Base-by-base conservation (phyloP, 2,329 filamentous ascomycete species). In the Diaporthe australafricana region DNA sequence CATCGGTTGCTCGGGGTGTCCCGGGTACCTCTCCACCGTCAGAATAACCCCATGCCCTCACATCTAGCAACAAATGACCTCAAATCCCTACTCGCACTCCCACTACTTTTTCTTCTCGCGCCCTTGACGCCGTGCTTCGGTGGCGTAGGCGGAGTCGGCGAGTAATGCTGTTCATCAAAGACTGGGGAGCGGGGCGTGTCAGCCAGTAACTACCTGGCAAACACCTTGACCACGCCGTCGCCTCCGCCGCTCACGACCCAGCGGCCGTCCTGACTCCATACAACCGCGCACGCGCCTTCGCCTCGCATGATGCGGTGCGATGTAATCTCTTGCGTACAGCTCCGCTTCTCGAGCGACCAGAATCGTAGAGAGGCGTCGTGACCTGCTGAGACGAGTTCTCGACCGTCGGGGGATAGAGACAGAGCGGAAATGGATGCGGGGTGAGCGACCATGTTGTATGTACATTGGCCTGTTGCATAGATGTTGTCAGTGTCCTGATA, bases 361-460 rank as follows among this genome's bases (percentile, higher is more conserved):
- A 99, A 98, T 35, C 96, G 92, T 70, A 99, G 90, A 70, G 94
- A 96, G 68, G 96, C 96, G 80, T 99, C 96, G 81, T 99, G 96
- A 27, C 96, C 96, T 1, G 95, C 96, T 56, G 95, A 98, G 62
- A 99, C 96, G 14, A 98, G 92, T 85, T 99, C 96, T 72, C 93
- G 92, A 56, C 96, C 95, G 79, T 98, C 96, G 17, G 96, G 96
- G 76, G 94, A 98, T 25, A 99, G 89, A 0, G 94, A 97, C 6
- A 99, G 88, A 32, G 94, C 93, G 1, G 96, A 97, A 76, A 99
- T 98, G 70, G 96, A 92, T 3, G 95, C 93, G 0, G 96, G 95
- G 78, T 99, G 96, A 7, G 96, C 96, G 72, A 98, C 90, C 96
- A 99, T 99, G 78, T 93, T 97, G 83, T 99, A 99, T 75, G 96